These are phyloP conservation scores for Cercospora sp. DNA, from an alignment of 2,329 filamentous ascomycete species.

Conservation along the genomic window DNA sequence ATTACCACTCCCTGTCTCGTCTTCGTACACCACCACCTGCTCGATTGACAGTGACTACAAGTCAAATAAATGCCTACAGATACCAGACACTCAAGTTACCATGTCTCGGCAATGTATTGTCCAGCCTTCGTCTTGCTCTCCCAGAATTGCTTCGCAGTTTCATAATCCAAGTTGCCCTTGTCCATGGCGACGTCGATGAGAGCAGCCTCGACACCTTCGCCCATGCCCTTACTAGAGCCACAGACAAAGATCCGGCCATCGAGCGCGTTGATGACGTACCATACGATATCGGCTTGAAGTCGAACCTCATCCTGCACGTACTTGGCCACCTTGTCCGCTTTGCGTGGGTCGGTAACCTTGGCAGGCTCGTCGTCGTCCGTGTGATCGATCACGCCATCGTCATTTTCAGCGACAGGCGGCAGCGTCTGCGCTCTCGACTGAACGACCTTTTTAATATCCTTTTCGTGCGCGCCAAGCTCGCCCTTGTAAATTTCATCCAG, in stretches of 20 bases:
- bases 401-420: slow-evolving; percentile 32
- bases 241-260: slow-evolving; percentile 96
- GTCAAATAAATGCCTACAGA: neutral
- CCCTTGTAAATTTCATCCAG: slow-evolving; percentile 96
- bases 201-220: slow-evolving; percentile 87
- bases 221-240: slow-evolving; percentile 94
- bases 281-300: slow-evolving; percentile 91
- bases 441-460: slow-evolving; percentile 53
- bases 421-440: slow-evolving; percentile 43
- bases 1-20: neutral
- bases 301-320: slow-evolving; percentile 97
- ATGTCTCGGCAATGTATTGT: slow-evolving; percentile 80
- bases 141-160: slow-evolving; percentile 88
- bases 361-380: slow-evolving; percentile 21
- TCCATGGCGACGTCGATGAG: slow-evolving; percentile 87
- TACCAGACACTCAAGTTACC: slow-evolving; percentile 21
- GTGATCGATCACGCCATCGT: slow-evolving; percentile 49
- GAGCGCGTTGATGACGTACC: slow-evolving; percentile 95
- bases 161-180: slow-evolving; percentile 80
- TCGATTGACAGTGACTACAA: neutral
- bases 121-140: slow-evolving; percentile 84
- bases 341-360: slow-evolving; percentile 71
- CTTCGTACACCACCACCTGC: neutral
- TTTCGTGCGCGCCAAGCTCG: slow-evolving; percentile 90
- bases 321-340: slow-evolving; percentile 65